phyloP scores from a whole-genome alignment of 257 asterid species.

The Capsicum rhomboideum region DNA sequence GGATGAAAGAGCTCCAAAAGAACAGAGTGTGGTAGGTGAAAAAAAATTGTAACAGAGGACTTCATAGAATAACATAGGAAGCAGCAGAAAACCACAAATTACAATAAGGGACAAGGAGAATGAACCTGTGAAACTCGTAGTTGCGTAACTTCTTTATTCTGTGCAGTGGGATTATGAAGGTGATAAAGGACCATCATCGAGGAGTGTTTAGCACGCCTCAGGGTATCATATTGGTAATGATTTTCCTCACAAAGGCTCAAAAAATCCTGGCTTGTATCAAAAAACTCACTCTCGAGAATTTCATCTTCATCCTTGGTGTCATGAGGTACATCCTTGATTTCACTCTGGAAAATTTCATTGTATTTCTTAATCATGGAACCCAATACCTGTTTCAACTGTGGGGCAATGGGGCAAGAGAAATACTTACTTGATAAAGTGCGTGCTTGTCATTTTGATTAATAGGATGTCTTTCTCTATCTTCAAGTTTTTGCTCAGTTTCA shows the following conservation, averaged over 20 bases:
- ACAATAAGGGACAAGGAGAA: not conserved
- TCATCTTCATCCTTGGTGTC: slow-evolving; percentile 88
- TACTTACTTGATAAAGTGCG: slow-evolving; percentile 64
- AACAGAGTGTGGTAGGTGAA: not conserved
- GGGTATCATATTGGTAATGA: slow-evolving; percentile 96
- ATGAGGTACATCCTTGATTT: slow-evolving; percentile 50
- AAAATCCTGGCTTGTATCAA: slow-evolving; percentile 97
- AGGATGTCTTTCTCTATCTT: slow-evolving; percentile 90
- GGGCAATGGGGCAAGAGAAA: not conserved
- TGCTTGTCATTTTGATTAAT: slow-evolving; percentile 72
- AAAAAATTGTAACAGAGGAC: not conserved
- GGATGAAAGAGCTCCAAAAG: not conserved
- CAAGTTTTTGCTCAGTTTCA: slow-evolving; percentile 74
- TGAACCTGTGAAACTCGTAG: slow-evolving; percentile 75
- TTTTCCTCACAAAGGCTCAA: slow-evolving; percentile 96
- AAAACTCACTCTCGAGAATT: slow-evolving; percentile 91
- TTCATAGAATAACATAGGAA: not conserved
- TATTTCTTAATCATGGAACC: slow-evolving; percentile 9
- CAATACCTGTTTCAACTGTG: not conserved
- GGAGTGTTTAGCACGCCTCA: slow-evolving; percentile 95
- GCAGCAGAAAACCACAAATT: not conserved
- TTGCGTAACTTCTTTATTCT: slow-evolving; percentile 89
- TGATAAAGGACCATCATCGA: slow-evolving; percentile 99
- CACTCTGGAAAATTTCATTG: slow-evolving; percentile 45
- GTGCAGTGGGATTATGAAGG: slow-evolving; percentile 98